A percentile compares a stretch with the other conserved stretches of the same genome.
These are phyloP conservation scores for Podospora sp. DNA, from an alignment of 495 filamentous ascomycete species.

Conservation along the genomic window DNA sequence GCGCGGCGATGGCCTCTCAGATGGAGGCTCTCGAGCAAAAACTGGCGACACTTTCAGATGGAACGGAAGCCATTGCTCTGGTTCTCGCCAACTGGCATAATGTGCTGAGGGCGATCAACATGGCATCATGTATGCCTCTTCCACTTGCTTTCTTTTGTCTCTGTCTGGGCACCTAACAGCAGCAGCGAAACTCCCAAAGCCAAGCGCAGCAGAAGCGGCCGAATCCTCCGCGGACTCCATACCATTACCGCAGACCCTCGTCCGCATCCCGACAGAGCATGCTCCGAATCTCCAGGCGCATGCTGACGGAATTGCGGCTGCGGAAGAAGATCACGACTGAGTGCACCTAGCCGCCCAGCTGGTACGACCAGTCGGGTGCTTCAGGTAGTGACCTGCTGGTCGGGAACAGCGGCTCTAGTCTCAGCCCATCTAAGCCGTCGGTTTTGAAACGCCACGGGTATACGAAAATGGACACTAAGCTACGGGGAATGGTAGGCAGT, in stretches of 20 bases:
- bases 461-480: not conserved
- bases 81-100: conserved; percentile 97
- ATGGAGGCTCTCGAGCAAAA: conserved; percentile 92
- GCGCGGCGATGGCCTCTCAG: conserved; percentile 80
- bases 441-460: not conserved
- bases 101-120: conserved; percentile 88
- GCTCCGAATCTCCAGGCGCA: conserved; percentile 58
- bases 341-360: not conserved
- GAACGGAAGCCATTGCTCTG: conserved; percentile 92
- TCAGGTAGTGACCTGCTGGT: not conserved
- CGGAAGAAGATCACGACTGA: conserved; percentile 41
- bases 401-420: not conserved
- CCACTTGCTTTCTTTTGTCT: not conserved
- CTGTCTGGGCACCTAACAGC: conserved; percentile 55
- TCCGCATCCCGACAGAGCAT: conserved; percentile 76
- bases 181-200: conserved; percentile 53
- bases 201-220: conserved; percentile 36
- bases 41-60: conserved; percentile 82
- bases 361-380: not conserved
- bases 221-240: conserved; percentile 43
- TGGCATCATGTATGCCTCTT: conserved; percentile 80
- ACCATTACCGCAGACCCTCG: conserved; percentile 74
- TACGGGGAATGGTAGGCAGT: not conserved
- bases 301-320: conserved; percentile 37
- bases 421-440: not conserved